Conservation (phyloP, 192 early-diverging fungal species). For the Coemansia sp. region DNA sequence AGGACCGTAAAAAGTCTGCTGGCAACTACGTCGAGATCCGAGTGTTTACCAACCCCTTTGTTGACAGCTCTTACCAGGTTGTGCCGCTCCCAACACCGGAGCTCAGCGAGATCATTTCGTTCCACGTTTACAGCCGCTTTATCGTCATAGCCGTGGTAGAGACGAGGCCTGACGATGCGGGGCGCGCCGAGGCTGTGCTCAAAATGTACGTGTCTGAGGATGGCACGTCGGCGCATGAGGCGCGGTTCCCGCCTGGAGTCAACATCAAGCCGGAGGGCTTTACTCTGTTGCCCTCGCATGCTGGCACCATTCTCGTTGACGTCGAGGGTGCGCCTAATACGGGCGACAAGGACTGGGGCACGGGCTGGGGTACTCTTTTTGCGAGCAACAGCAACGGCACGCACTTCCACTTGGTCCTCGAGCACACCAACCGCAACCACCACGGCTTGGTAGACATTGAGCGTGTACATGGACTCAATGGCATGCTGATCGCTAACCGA, state of each 20-base stretch:
- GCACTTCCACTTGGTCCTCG: conserved; percentile 70
- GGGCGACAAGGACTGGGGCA: conserved; percentile 34
- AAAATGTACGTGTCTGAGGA: conserved; percentile 72
- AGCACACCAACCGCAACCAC: conserved; percentile 76
- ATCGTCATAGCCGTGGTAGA: conserved; percentile 32
- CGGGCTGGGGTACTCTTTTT: conserved; percentile 62
- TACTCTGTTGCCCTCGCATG: conserved; percentile 81
- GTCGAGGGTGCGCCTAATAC: conserved; percentile 60
- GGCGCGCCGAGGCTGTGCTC: conserved; percentile 39
- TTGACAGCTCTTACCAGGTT: conserved; percentile 4
- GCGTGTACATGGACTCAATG: conserved; percentile 81
- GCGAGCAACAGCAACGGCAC: conserved; percentile 86
- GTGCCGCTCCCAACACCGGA: conserved; percentile 20
- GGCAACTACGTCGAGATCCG: conserved; percentile 72
- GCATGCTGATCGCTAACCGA: conserved; percentile 85
- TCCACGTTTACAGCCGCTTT: conserved; percentile 42
- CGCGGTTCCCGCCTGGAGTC: conserved; percentile 81
- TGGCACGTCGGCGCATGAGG: conserved; percentile 66
- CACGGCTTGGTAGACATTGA: conserved; percentile 84
- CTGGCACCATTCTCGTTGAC: conserved; percentile 76
- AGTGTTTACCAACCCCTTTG: conserved; percentile 44
- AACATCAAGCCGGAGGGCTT: conserved; percentile 73
- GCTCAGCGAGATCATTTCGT: conserved; percentile 20
- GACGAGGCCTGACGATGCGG: conserved; percentile 14
- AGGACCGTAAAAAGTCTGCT: conserved; percentile 18